Conservation (phyloP, 208 protist species). For the Leishmania braziliensis region DNA sequence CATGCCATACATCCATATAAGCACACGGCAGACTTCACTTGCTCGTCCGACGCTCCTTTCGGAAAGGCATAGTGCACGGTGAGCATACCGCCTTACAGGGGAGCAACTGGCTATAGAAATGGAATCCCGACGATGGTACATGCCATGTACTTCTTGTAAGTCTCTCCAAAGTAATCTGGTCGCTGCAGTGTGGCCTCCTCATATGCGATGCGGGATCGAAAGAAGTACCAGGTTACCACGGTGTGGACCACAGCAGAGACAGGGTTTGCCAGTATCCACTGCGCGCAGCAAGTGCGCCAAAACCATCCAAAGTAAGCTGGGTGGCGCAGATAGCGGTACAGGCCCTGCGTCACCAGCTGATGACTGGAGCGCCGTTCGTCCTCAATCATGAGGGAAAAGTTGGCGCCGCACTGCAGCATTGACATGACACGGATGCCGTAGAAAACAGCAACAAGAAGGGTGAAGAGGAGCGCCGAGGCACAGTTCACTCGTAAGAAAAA, state of each 20-base stretch:
- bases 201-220: slow-evolving; percentile 85
- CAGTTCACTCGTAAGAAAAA: slow-evolving; percentile 52
- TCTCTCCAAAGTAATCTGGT: slow-evolving; percentile 88
- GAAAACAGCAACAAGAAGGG: slow-evolving; percentile 44
- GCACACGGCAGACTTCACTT: background rate
- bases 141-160: slow-evolving; percentile 83
- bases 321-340: slow-evolving; percentile 93
- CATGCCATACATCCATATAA: background rate
- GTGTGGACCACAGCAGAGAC: slow-evolving; percentile 82
- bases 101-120: slow-evolving; percentile 33
- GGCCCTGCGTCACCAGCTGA: slow-evolving; percentile 85
- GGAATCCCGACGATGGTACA: slow-evolving; percentile 89
- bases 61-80: background rate
- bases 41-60: background rate
- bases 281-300: slow-evolving; percentile 89
- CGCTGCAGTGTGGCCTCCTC: slow-evolving; percentile 84
- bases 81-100: background rate
- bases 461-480: slow-evolving; percentile 33
- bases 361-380: slow-evolving; percentile 65
- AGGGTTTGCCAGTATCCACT: slow-evolving; percentile 94
- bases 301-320: slow-evolving; percentile 98
- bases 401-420: slow-evolving; percentile 82
- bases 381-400: slow-evolving; percentile 89
- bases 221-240: slow-evolving; percentile 91
- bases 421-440: slow-evolving; percentile 76